Evolutionary conservation across 352 stramenopile genomes (phyloP), one percentile per base, ranked within the genome.

Genomic region (Phytophthora pistaciae): DNA sequence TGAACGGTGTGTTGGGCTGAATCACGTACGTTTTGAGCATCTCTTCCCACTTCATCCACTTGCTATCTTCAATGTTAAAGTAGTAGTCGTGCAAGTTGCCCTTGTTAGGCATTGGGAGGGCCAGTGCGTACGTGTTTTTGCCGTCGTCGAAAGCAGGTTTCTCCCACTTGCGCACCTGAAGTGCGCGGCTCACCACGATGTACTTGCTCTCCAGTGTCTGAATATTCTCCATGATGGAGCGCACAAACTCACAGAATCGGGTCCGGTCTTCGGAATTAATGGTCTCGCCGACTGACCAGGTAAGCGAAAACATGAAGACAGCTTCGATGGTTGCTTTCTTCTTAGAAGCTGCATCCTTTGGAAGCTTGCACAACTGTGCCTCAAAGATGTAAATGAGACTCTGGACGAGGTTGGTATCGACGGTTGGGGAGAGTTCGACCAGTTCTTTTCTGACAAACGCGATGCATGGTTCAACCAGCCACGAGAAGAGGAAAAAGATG

Each of bases 41-140:
- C 18, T 98, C 93, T 65, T 96, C 87, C 95, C 95, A 98, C 21
- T 84, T 87, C n/a, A 92, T 63, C 94, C 95, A 98, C 60, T 97
- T 97, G 69, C 74, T 82, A 1, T 93, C 84, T 48, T 86, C 80
- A 23, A 96, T 82, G 40, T 83, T 86, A 72, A 97, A 98, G 55
- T 88, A 89, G 74, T 95, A 97, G 54, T 96, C 93, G 63, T 97
- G 91, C 20, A 94, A 72, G 38, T 91, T 87, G 10, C 83, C 89
- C 27, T 97, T 95, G 3, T 70, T 56, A 1, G 92, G 91, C 9
- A 96, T 44, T 5, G 84, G 68, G 23, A 91, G 56, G 33, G 77
- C 60, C 23, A 95, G 66, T 18, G 64, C 8, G 54, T 92, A 92
- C 8, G 82, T 90, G 25, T 60, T 82, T 59, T 87, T 86, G 2